A percentile compares a stretch with the other conserved stretches of the same genome.
phyloP scores from a whole-genome alignment of 2,329 filamentous ascomycete genomes.

The Trichoderma cornu-damae region DNA sequence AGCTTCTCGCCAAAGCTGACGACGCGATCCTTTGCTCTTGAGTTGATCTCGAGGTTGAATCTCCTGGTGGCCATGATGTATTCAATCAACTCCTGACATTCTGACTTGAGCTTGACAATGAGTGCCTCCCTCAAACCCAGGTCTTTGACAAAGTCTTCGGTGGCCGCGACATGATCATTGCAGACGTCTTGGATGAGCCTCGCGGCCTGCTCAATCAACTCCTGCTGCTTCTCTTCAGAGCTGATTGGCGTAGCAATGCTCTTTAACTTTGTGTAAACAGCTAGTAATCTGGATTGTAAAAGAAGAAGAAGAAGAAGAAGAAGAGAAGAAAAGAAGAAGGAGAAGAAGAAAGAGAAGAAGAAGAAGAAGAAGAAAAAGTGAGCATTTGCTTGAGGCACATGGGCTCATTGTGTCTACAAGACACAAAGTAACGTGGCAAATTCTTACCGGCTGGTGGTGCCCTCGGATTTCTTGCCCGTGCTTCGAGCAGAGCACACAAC shows the following conservation, averaged over 20 bases:
- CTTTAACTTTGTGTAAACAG: conserved; percentile 54
- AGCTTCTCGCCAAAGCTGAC: conserved; percentile 95
- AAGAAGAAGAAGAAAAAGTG: not conserved
- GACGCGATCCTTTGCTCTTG: conserved; percentile 76
- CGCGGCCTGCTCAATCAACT: conserved; percentile 60
- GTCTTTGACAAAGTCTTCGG: conserved; percentile 56
- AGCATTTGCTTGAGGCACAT: not conserved
- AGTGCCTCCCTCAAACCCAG: conserved; percentile 54
- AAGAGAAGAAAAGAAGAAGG: too few species aligned
- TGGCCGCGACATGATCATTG: conserved; percentile 72
- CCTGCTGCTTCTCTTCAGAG: conserved; percentile 47
- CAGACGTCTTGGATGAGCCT: conserved; percentile 75
- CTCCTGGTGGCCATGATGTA: conserved; percentile 61
- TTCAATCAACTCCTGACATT: conserved; percentile 76
- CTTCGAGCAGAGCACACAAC: conserved; percentile 95
- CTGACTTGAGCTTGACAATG: conserved; percentile 61
- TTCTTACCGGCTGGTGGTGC: conserved; percentile 87
- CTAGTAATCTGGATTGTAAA: conserved; percentile 50
- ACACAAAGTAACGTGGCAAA: not conserved
- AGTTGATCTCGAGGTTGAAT: conserved; percentile 70
- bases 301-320: not conserved
- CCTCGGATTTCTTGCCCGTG: conserved; percentile 88
- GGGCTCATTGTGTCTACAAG: not conserved
- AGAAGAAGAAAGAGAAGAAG: not conserved
- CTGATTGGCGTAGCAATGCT: conserved; percentile 49